Evolutionary conservation across 495 filamentous ascomycete species (phyloP).

Genomic region (Penicillium coffeae): DNA sequence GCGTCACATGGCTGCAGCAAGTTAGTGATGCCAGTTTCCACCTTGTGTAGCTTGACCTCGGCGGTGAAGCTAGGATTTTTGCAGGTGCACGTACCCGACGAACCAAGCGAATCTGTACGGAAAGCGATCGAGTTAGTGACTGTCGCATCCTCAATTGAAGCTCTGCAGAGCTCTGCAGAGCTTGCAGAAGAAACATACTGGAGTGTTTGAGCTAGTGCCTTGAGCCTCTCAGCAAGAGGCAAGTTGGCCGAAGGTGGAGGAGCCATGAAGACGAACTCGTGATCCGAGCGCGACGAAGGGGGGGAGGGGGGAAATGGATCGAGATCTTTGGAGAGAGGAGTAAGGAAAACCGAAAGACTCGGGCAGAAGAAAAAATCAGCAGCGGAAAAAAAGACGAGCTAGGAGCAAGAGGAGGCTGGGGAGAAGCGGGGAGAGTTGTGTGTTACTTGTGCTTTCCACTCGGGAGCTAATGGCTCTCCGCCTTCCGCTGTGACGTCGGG

Average conservation of each 20-base stretch:
- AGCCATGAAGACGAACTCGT: slow-evolving; percentile 55
- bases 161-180: slow-evolving; percentile 16
- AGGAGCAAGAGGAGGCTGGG: slow-evolving; percentile 24
- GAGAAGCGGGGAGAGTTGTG: slow-evolving; percentile 25
- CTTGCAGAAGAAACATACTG: slow-evolving; percentile 58
- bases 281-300: slow-evolving; percentile 1
- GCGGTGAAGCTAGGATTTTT: slow-evolving; percentile 2
- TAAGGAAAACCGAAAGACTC: background rate
- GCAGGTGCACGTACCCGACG: slow-evolving; percentile 63
- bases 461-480: slow-evolving; percentile 19
- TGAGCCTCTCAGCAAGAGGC: slow-evolving; percentile 70
- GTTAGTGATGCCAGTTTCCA: slow-evolving; percentile 13
- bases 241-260: slow-evolving; percentile 68
- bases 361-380: slow-evolving; percentile 7
- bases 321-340: background rate
- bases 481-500: slow-evolving; percentile 9
- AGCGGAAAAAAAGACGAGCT: slow-evolving; percentile 9
- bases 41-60: background rate
- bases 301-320: slow-evolving; percentile 1
- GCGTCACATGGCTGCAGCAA: slow-evolving; percentile 65
- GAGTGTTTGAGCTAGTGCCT: slow-evolving; percentile 76
- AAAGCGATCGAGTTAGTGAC: slow-evolving; percentile 37
- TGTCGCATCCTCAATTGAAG: slow-evolving; percentile 17
- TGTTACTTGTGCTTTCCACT: slow-evolving; percentile 21
- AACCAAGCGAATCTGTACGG: slow-evolving; percentile 79